phyloP scores from a whole-genome alignment of 2,329 filamentous ascomycete genomes.

The Alternaria longipes region DNA sequence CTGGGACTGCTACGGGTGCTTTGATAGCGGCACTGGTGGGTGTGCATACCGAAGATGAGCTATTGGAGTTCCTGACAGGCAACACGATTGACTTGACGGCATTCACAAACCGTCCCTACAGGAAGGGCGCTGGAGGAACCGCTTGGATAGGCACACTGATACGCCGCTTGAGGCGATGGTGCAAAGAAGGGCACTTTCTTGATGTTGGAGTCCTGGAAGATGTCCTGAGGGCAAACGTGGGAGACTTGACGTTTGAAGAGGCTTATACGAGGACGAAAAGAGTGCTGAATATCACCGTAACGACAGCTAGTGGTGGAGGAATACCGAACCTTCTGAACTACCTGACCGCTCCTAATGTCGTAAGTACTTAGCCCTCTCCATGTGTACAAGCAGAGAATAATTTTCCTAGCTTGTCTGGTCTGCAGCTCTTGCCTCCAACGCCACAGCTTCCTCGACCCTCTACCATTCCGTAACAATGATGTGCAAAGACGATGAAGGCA shows the following conservation, averaged over 20 bases:
- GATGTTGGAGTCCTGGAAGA: conserved; percentile 84
- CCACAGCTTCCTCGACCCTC: conserved; percentile 70
- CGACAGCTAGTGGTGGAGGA: conserved; percentile 75
- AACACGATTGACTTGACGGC: conserved; percentile 84
- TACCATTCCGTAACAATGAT: conserved; percentile 74
- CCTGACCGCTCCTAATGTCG: conserved; percentile 90
- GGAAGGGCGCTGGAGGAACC: conserved; percentile 38
- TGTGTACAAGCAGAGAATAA: conserved; percentile 17
- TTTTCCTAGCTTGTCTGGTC: conserved; percentile 75
- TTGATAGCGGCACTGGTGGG: conserved; percentile 88
- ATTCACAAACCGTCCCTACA: conserved; percentile 63
- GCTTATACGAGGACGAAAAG: conserved; percentile 86
- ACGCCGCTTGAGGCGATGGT: conserved; percentile 74
- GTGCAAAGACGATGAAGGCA: conserved; percentile 78
- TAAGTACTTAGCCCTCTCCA: conserved; percentile 58
- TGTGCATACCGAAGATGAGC: conserved; percentile 85
- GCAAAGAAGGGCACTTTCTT: conserved; percentile 81
- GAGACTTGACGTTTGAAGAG: conserved; percentile 91
- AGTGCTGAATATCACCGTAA: conserved; percentile 90
- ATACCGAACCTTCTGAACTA: conserved; percentile 90
- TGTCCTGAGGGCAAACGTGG: conserved; percentile 84
- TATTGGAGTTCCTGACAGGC: conserved; percentile 78
- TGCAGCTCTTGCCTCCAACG: conserved; percentile 79
- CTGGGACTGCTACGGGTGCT: conserved; percentile 88
- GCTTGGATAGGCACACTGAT: conserved; percentile 65